Evolutionary conservation across 1,284 basidiomycete genomes (phyloP).

Genomic region (Naganishia albida): DNA sequence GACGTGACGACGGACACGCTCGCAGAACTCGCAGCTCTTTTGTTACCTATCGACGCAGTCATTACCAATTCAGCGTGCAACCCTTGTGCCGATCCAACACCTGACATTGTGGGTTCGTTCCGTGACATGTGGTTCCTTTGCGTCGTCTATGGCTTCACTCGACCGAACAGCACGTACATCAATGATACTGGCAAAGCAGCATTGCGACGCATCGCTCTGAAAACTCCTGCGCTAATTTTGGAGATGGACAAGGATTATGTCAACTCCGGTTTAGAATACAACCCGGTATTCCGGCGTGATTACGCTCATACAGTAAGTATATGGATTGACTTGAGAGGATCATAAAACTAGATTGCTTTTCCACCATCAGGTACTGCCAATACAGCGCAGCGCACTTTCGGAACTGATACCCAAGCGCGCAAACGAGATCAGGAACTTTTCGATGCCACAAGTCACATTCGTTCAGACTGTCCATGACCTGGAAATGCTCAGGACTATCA

Average conservation of each 20-base stretch:
- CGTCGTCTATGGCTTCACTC: slow-evolving; percentile 71
- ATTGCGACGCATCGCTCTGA: slow-evolving; percentile 76
- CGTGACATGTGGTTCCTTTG: slow-evolving; percentile 94
- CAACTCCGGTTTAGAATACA: slow-evolving; percentile 88
- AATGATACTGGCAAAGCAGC: slow-evolving; percentile 76
- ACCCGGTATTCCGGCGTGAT: slow-evolving; percentile 86
- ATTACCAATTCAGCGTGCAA: slow-evolving; percentile 56
- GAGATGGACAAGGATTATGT: slow-evolving; percentile 83
- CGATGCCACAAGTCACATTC: slow-evolving; percentile 83
- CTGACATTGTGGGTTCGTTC: slow-evolving; percentile 77
- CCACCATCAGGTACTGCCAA: slow-evolving; percentile 62
- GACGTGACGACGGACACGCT: slow-evolving; percentile 63
- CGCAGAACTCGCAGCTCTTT: slow-evolving; percentile 77
- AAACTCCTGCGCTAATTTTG: slow-evolving; percentile 81
- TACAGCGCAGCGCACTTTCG: slow-evolving; percentile 66
- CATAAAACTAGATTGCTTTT: not conserved
- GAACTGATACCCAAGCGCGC: slow-evolving; percentile 70
- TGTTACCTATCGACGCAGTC: slow-evolving; percentile 86
- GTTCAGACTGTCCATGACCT: slow-evolving; percentile 84
- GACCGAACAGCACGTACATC: slow-evolving; percentile 55
- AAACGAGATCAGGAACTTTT: slow-evolving; percentile 73
- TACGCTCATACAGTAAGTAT: slow-evolving; percentile 71
- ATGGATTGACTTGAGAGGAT: not conserved
- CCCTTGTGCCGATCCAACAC: slow-evolving; percentile 56
- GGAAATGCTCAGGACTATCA: slow-evolving; percentile 80